These are phyloP conservation scores for Xylaria sp. DNA, from an alignment of 495 filamentous ascomycete genomes.

Conservation along the genomic window DNA sequence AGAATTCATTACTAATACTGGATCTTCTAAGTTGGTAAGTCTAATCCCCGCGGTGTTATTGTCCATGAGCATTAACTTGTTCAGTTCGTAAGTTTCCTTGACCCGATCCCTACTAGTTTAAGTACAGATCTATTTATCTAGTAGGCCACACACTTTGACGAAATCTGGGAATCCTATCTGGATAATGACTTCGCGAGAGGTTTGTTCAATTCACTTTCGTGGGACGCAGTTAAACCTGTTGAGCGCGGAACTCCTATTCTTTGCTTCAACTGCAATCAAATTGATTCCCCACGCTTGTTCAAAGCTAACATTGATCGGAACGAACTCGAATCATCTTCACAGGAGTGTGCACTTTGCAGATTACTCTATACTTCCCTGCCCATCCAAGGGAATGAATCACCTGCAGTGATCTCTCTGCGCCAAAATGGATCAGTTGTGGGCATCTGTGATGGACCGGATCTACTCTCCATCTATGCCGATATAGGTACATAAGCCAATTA, in stretches of 20 bases:
- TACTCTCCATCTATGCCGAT: constrained; percentile 5
- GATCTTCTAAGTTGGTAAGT: background rate
- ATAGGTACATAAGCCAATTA: background rate
- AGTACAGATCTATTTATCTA: background rate
- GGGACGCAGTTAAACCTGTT: background rate
- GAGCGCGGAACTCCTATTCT: background rate
- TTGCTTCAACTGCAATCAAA: background rate
- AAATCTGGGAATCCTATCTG: background rate
- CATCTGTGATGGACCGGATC: background rate
- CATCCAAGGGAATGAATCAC: background rate
- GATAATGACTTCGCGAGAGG: constrained; percentile 3
- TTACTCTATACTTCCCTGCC: background rate
- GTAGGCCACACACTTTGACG: background rate
- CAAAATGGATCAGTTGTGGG: constrained; percentile 9
- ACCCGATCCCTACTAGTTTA: background rate
- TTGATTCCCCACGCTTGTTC: background rate
- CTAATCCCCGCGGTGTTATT: background rate
- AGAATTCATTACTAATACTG: background rate
- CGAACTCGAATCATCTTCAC: constrained; percentile 1
- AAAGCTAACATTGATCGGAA: background rate
- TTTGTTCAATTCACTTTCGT: background rate
- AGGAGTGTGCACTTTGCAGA: background rate
- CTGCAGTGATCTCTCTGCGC: background rate
- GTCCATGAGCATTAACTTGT: background rate
- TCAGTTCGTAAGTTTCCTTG: constrained; percentile 5